A percentile compares a stretch with the other conserved stretches of the same genome.
Conservation (phyloP, 208 protist species). For the Trichomonas tenax region DNA sequence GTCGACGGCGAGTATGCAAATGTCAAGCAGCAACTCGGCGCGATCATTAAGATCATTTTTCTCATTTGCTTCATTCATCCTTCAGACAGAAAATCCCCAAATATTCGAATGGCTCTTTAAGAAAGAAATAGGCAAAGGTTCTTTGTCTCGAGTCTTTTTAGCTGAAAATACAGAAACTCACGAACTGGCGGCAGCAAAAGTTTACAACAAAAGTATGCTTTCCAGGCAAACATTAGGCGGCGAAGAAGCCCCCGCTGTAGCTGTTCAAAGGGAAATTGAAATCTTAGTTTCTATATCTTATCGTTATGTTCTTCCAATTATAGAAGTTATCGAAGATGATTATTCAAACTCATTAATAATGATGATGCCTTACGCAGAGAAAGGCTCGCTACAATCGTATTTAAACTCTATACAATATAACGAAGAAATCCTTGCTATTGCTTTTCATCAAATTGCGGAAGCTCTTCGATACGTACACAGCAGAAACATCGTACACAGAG, state of each 20-base stretch:
- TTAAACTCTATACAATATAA: not conserved
- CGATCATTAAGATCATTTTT: not conserved
- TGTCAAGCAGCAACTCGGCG: not conserved
- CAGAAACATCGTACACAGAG: not conserved
- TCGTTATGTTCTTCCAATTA: not conserved
- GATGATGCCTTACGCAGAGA: not conserved
- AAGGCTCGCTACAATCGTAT: not conserved
- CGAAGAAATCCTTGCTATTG: not conserved
- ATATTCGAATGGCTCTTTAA: conserved; percentile 4
- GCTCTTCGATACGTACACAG: not conserved
- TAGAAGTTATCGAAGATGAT: conserved; percentile 9
- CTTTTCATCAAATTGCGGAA: not conserved
- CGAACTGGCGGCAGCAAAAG: not conserved
- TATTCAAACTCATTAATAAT: not conserved
- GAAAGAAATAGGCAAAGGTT: not conserved
- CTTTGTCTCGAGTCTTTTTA: not conserved
- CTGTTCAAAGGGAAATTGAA: not conserved
- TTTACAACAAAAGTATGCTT: not conserved
- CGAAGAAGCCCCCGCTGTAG: not conserved
- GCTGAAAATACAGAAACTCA: not conserved
- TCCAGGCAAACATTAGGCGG: not conserved
- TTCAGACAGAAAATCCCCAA: not conserved
- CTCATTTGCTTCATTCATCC: not conserved
- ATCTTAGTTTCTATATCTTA: not conserved
- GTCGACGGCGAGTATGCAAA: not conserved